Evolutionary conservation across 1,284 basidiomycete genomes (phyloP), one percentile per base, ranked within the genome.

Genomic region (Cystobasidium slooffiae): DNA sequence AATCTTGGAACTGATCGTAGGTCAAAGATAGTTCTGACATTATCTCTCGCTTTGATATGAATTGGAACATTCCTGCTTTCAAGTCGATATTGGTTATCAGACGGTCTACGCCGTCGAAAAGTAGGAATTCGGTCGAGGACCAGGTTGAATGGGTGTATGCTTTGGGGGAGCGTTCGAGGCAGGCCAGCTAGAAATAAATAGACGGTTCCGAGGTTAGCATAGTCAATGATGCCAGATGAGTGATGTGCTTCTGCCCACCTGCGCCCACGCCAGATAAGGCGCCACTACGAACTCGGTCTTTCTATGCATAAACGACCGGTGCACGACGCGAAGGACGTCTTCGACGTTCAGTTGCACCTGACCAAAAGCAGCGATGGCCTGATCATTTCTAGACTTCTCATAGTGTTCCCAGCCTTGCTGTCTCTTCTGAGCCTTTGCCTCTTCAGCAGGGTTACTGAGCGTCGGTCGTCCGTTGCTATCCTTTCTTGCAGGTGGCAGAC

Each of bases 221-320:
- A 6, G 22, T 47, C 12, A 2, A 43, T 7, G 44, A 8, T 8
- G 3, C 5, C 6, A 44, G 12, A 6, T 46, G 6, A 5, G 14
- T 44, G 68, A 64, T 18, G 10, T 37, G 46, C 37, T 52, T 16
- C 82, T 84, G 79, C 83, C 80, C 74, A 94, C 94, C 87, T 97
- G 96, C 55, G 94, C 92, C 87, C 91, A 92, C 53, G 94, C 90
- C 64, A 94, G 86, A 83, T 99, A 99, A 9, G 96, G 96, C 49
- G 97, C 95, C 76, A 98, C 89, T 59, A 99, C 86, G 82, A 95
- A 98, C 84, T 99, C 96, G 77, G 97, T 94, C 80, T 94, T 93
- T 55, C 96, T 87, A 84, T 97, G 93, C 82, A 94, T 89, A 83
- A 99, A 97, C 75, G 96, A 91, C 73, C 95, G 87, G 78, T 97